Evolutionary conservation across 2,329 filamentous ascomycete species (phyloP).

Genomic region (Curvularia sp.): DNA sequence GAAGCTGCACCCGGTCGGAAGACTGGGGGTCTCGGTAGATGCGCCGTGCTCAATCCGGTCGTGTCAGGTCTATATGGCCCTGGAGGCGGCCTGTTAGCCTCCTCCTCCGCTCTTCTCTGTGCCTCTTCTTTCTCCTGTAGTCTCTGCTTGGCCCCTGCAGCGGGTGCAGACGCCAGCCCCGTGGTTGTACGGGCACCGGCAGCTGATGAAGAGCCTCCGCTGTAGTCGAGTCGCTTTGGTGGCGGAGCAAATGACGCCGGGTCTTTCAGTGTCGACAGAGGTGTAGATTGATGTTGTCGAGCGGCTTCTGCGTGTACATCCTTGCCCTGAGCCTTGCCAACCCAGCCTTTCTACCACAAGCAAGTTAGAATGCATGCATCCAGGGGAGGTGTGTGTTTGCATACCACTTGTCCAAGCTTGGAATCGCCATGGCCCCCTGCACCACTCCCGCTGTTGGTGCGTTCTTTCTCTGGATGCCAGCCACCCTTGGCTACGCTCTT

Average conservation of each 20-base stretch:
- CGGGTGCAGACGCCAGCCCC: conserved; percentile 51
- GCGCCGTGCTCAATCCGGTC: conserved; percentile 71
- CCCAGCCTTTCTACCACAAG: conserved; percentile 61
- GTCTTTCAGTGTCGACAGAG: conserved; percentile 75
- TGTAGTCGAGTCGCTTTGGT: conserved; percentile 68
- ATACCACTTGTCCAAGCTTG: conserved; percentile 61
- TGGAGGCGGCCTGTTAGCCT: conserved; percentile 55
- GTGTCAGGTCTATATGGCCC: conserved; percentile 74
- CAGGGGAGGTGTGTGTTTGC: conserved; percentile 50
- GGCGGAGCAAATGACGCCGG: conserved; percentile 81
- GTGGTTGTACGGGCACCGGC: conserved; percentile 40
- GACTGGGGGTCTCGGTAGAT: conserved; percentile 74
- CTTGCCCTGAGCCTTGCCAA: conserved; percentile 61
- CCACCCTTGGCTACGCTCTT: conserved; percentile 56
- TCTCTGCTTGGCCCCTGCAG: conserved; percentile 48
- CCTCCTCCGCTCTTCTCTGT: conserved; percentile 47
- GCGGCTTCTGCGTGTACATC: conserved; percentile 49
- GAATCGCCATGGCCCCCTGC: conserved; percentile 54
- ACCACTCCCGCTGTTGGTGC: conserved; percentile 14
- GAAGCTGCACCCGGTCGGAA: conserved; percentile 53
- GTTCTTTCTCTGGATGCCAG: conserved; percentile 54
- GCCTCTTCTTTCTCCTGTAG: conserved; percentile 47
- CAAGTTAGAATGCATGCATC: conserved; percentile 17
- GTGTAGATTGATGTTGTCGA: conserved; percentile 63
- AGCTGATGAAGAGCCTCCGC: conserved; percentile 53